These are phyloP conservation scores for Russula virescens DNA, from an alignment of 768 basidiomycete genomes.

Conservation along the genomic window DNA sequence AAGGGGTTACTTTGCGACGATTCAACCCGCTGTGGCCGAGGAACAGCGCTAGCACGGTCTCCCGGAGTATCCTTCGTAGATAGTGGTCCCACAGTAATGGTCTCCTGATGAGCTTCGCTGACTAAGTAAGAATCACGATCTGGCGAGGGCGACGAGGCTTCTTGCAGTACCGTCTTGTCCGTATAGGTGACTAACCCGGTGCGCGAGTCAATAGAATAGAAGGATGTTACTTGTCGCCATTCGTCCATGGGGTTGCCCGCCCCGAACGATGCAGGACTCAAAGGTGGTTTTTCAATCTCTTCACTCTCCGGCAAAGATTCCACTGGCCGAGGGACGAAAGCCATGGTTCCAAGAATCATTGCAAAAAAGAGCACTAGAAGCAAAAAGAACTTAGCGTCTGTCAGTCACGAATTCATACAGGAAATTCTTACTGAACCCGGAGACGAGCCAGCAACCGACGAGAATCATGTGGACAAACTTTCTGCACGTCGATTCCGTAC, in stretches of 20 bases:
- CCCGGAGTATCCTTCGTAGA: background rate
- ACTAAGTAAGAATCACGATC: too few species aligned
- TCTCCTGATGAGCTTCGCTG: background rate
- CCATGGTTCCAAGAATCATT: conserved; percentile 14
- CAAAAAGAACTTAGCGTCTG: background rate
- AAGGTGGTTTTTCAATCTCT: background rate
- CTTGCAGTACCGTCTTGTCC: background rate
- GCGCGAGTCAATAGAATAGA: conserved; percentile 8
- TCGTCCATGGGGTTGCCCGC: background rate
- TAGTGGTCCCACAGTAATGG: background rate
- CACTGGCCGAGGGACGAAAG: conserved; percentile 13
- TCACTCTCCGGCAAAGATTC: background rate
- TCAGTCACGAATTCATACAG: background rate
- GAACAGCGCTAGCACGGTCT: background rate
- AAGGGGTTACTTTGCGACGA: conserved; percentile 2
- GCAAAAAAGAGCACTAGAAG: conserved; percentile 10
- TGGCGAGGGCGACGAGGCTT: background rate
- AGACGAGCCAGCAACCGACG: conserved; percentile 17
- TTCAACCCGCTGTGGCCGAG: background rate
- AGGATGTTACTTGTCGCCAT: background rate
- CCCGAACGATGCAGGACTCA: conserved; percentile 2
- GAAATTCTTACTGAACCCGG: conserved; percentile 8
- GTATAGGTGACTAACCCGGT: background rate
- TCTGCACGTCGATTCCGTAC: background rate
- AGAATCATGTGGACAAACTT: background rate